Evolutionary conservation across 306 rosid species (phyloP), one percentile per base, ranked within the genome.

Genomic region (Pterocarpus santalinus): DNA sequence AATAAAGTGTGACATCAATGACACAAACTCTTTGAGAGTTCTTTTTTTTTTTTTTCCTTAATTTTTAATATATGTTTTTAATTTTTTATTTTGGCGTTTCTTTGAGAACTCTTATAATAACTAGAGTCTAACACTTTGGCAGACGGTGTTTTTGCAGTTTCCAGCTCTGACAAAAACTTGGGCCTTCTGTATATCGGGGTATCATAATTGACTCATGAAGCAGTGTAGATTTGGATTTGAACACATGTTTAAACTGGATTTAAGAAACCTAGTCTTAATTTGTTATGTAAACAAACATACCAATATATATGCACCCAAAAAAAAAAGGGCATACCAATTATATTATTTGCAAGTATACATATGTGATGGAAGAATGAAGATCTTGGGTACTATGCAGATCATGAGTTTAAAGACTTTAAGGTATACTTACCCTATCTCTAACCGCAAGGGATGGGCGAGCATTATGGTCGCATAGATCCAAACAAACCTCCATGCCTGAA

Each of bases 401-500:
- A 61, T 32, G 44, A 76, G 47, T 57, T 55, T 46, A 11, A 62
- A 33, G 2, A 43, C 2, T 2, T 43, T n/a, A 62, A 66, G 46
- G 56, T 5, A 73, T 8, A 73, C 90, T 87, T 51, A 91, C 98
- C 89, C 97, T 72, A 71, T 90, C 89, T 80, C 94, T 90, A 63
- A 91, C 95, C 0, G 90, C 95, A 15, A 94, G 88, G 63, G 90
- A 89, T 9, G 98, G 93, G 32, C 16, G 80, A 71, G 98, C 97
- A 78, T 89, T 79, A 57, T 87, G 86, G 82, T 89, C 81, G 87
- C 91, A 91, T 17, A 94, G 92, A 88, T 94, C 98, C 77, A 94
- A 85, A 68, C 91, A 89, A 55, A 94, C 86, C 82, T 94, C 98
- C 98, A 91, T 90, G 61, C 98, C 98, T 0, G 98, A 94, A 77